Base-by-base conservation (phyloP, 495 filamentous ascomycete genomes). In the Podospora pseudocomata region DNA sequence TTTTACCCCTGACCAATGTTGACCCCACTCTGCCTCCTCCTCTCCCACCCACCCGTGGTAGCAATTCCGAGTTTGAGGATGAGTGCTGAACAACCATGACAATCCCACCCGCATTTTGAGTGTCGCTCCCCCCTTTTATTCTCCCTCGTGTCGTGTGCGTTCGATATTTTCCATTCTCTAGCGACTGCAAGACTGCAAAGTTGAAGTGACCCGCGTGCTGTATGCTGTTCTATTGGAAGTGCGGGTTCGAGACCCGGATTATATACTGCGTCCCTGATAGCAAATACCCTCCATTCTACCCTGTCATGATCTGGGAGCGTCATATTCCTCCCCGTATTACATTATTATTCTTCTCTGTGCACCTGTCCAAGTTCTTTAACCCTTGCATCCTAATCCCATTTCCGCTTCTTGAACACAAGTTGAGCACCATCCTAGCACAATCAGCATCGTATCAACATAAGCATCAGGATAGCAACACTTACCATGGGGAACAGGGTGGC, bases 401-500 rank as follows among this genome's bases (percentile, higher is more conserved):
- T 27, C 16, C 59, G 59, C 28, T 66, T 60, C 27, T 23, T 66
- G 34, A 66, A 66, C 28, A 49, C 57, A 23, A 66, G 28, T 19
- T 59, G 65, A 16, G 16, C 16, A 18, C 57, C 65, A 60, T 66
- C 65, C 65, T 66, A 53, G 5, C 13, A 60, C 6, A 15, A 56
- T 26, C 60, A 26, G 59, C 27, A 28, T 60, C 7, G 0, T 18
- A 4, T 27, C 49, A 32, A 18, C 18, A 20, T 32, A 53, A 30
- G 23, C 54, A 15, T 27, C 15, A 5, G 11, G 53, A 60, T n/a
- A 60, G 28, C 15, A 56, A 13, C 7, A 68, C 88, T 79, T 83
- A 94, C 93, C 89, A 90, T 88, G 60, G 94, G 94, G 83, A 97
- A 97, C 67, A 97, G 91, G 11, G 91, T 95, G 19, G 93, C 94